phyloP scores from a whole-genome alignment of 2,329 filamentous ascomycete genomes.

The Phialocephala subalpina region DNA sequence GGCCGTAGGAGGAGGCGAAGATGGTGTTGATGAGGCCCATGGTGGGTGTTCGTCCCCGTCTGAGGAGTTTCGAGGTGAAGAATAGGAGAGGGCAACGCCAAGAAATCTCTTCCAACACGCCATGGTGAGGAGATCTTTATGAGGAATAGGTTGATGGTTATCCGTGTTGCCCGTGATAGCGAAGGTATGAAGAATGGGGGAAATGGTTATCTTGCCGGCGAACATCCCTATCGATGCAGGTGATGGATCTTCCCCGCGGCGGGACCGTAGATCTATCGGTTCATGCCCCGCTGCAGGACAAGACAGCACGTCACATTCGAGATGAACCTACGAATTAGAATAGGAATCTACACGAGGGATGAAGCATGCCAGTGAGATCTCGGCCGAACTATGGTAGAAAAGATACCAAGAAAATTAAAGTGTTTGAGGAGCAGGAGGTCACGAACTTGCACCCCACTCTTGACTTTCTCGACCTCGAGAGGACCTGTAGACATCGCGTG shows the following conservation, averaged over 20 bases:
- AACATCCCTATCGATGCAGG: neutral
- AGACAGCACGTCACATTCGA: neutral
- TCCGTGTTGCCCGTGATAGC: constrained; percentile 4
- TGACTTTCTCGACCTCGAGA: neutral
- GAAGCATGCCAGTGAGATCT: neutral
- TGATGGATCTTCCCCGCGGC: neutral
- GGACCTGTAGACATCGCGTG: neutral
- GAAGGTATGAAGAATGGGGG: neutral
- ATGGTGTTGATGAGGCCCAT: constrained; percentile 11
- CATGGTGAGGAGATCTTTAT: constrained; percentile 4
- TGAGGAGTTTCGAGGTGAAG: neutral
- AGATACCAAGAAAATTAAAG: neutral
- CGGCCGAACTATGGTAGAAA: neutral
- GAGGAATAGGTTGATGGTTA: neutral
- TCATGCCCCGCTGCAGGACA: neutral
- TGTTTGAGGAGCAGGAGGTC: neutral
- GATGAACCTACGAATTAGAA: neutral
- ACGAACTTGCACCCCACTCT: neutral
- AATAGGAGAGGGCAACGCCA: neutral
- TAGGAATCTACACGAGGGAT: no score
- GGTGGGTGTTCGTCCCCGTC: neutral
- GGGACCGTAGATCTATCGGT: constrained; percentile 3
- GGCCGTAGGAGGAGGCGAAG: constrained; percentile 15
- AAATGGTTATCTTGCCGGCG: neutral
- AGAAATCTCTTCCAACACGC: neutral